Evolutionary conservation across 1,139 yeast species (phyloP), one percentile per base, ranked within the genome.

Genomic region (Yamadazyma diospyri): DNA sequence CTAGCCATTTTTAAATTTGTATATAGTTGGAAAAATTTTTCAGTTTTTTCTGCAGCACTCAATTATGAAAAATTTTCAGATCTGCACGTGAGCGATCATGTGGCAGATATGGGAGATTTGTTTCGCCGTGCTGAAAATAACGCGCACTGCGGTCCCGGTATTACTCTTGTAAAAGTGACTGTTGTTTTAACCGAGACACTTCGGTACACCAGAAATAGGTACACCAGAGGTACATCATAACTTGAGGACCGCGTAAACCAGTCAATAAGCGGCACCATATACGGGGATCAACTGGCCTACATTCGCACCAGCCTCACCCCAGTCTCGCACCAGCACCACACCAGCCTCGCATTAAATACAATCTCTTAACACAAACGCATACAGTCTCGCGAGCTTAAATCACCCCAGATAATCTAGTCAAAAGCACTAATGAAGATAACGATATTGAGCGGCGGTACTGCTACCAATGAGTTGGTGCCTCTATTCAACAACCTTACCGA

Each of bases 401-500:
- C n/a, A n/a, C n/a, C n/a, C n/a, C n/a, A n/a, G n/a, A n/a, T n/a
- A n/a, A n/a, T n/a, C n/a, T n/a, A n/a, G n/a, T n/a, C n/a, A n/a
- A n/a, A n/a, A n/a, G n/a, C n/a, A n/a, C n/a, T n/a, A 12, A 26
- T 41, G 32, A 47, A 50, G 18, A 50, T 69, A 8, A 74, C 75
- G 0, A 71, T 82, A 0, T 58, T 82, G 13, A 76, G 85, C 13
- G 92, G 92, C 0, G 92, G 92, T 1, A 81, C 89, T 0, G 89
- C 88, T 23, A 78, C 89, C 15, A 82, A 82, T 48, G 76, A 75
- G 21, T 58, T 82, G 12, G 76, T 79, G 2, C 57, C 70, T 2
- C 49, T 75, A 2, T 78, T 80, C 42, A 57, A 59, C 30, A 37
- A 56, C 2, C 40, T 76, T 2, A 55, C 75, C 0, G 48, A 56